These are phyloP conservation scores for Candida sp. DNA, from an alignment of 1,139 yeast species.

Conservation along the genomic window DNA sequence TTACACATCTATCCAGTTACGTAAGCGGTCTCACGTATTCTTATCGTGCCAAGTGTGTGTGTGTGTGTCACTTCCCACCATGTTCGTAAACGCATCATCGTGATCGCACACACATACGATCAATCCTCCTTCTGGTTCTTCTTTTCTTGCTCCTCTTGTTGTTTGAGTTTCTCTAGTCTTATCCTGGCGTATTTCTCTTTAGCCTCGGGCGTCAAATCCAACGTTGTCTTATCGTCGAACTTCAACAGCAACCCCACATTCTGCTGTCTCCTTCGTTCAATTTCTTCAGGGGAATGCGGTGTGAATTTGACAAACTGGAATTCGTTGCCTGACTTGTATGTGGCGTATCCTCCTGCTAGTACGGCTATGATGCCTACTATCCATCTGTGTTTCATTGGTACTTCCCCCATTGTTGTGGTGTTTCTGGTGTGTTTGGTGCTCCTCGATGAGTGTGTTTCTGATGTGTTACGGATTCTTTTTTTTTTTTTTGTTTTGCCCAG, in stretches of 20 bases:
- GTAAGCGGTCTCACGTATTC: no score
- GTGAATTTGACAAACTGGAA: constrained; percentile 43
- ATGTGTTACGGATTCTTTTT: not conserved
- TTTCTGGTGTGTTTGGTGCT: constrained; percentile 17
- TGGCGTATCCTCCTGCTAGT: constrained; percentile 12
- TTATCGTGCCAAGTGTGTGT: no score
- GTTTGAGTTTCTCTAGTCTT: constrained; percentile 22
- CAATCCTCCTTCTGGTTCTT: not conserved
- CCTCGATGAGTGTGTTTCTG: not conserved
- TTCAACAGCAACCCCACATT: constrained; percentile 33
- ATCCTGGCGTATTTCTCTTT: constrained; percentile 32
- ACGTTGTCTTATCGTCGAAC: constrained; percentile 38
- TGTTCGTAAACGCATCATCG: not conserved
- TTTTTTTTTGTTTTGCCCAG: not conserved
- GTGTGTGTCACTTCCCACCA: no score
- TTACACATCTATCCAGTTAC: no score
- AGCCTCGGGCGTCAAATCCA: constrained; percentile 51
- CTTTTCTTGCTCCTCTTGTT: constrained; percentile 1
- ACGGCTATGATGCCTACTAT: constrained; percentile 44
- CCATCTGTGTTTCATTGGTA: constrained; percentile 37
- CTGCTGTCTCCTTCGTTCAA: constrained; percentile 41
- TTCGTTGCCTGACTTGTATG: constrained; percentile 37
- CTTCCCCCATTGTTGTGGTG: constrained; percentile 19
- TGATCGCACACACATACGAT: not conserved
- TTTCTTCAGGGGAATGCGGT: constrained; percentile 45